phyloP scores from a whole-genome alignment of 148 eudicot genomes.

The Agrostemma githago region DNA sequence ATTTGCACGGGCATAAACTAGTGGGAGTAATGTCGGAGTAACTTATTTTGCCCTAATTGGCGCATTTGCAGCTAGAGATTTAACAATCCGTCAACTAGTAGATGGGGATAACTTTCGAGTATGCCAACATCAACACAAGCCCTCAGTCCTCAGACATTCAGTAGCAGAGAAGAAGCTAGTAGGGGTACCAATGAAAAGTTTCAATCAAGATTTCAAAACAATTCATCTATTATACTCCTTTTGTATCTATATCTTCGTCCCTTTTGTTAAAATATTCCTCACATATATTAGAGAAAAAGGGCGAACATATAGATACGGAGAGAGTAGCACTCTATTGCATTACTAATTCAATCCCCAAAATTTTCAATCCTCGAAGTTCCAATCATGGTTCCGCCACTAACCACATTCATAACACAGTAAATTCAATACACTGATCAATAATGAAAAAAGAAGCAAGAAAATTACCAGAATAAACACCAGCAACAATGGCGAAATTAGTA shows the following conservation, averaged over 20 bases:
- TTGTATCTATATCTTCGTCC: too few relatives aligned
- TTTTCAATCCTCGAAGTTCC: background rate
- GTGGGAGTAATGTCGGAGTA: background rate
- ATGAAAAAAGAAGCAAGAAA: background rate
- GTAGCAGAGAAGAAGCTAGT: background rate
- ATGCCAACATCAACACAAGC: background rate
- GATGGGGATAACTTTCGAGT: background rate
- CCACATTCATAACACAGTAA: background rate
- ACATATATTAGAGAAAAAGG: too few relatives aligned
- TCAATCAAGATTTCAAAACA: background rate
- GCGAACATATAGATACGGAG: too few relatives aligned
- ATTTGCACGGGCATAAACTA: too few relatives aligned
- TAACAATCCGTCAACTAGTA: background rate
- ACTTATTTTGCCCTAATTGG: background rate
- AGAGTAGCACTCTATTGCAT: background rate
- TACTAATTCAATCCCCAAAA: background rate
- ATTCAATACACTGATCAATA: background rate
- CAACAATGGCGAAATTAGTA: slow-evolving; percentile 70
- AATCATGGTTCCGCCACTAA: background rate
- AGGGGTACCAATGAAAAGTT: background rate
- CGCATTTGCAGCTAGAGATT: background rate
- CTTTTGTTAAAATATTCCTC: too few relatives aligned
- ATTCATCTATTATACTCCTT: background rate
- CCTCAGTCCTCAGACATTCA: background rate
- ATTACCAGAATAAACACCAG: slow-evolving; percentile 86